Base-by-base conservation (phyloP, 768 basidiomycete genomes). In the Lanmaoa rubissima region DNA sequence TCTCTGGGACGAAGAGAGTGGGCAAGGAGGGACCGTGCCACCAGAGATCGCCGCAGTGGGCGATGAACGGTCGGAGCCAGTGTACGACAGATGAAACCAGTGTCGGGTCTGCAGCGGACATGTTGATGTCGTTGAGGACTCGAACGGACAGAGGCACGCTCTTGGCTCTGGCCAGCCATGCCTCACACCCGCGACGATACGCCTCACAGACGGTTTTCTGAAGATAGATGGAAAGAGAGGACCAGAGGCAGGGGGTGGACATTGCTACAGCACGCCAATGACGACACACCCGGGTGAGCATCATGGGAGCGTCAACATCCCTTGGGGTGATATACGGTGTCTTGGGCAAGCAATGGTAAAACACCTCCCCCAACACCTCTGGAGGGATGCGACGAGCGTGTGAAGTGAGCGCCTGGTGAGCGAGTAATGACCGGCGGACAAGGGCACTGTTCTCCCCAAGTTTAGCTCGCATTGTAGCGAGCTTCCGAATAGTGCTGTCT, bases 191-290 rank as follows among this genome's bases (percentile, higher is more conserved):
- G 2, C 42, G 59, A 43, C 68, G 65, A 57, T 55, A 53, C 5
- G 31, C 14, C 11, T 57, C 51, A 16, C 26, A 42, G 11, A 49
- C 21, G 4, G 53, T 54, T 17, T 54, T 65, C 19, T 55, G 51
- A 24, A 72, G 59, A 46, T 49, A 40, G 36, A 72, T 41, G 31
- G 61, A 66, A 21, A 72, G 51, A 26, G 73, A 72, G 9, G 63
- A 61, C 72, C 72, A 73, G 26, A 74, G 67, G 32, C 53, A 57
- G 19, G 73, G 72, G 12, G 73, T 70, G 13, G 70, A 61, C 14
- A 70, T 28, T 13, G 69, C 64, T 11, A 74, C 66, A 17, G 54
- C 60, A 32, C 69, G 71, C 72, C 72, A 73, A n/a, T 54, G 61
- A 47, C 59, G 64, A 46, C 70, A 73, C 24, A 73, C 67, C 12